Evolutionary conservation across 352 stramenopile genomes (phyloP).

Genomic region (Pythium biforme): DNA sequence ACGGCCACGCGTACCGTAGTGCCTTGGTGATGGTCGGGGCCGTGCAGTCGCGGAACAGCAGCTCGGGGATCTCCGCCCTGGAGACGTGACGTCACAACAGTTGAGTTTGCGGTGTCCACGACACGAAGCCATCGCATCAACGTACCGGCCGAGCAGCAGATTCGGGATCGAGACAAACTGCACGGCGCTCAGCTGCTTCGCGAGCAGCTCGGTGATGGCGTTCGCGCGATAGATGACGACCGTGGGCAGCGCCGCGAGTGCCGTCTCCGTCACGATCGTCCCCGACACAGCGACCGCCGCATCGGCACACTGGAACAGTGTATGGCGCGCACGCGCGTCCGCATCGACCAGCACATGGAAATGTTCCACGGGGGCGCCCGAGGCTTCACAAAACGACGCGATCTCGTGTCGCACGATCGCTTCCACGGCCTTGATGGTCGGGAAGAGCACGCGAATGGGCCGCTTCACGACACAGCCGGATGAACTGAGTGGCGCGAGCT

Average conservation of each 20-base stretch:
- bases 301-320: constrained; percentile 39
- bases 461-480: constrained; percentile 7
- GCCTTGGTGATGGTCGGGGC: constrained; percentile 35
- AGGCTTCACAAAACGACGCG: constrained; percentile 2
- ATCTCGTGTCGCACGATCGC: constrained; percentile 23
- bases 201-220: constrained; percentile 53
- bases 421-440: constrained; percentile 46
- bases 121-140: not conserved
- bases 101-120: no score
- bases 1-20: constrained; percentile 26
- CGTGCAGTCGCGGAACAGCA: constrained; percentile 65
- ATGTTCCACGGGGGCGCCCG: not conserved
- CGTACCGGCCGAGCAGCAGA: constrained; percentile 54
- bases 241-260: constrained; percentile 50
- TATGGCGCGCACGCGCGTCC: not conserved
- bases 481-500: constrained; percentile 12
- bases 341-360: constrained; percentile 13
- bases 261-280: constrained; percentile 68
- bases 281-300: constrained; percentile 63
- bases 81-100: no score
- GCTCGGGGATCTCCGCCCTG: constrained; percentile 55
- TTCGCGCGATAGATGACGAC: constrained; percentile 77
- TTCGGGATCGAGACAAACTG: constrained; percentile 77
- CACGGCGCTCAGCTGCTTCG: constrained; percentile 50
- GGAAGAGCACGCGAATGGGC: constrained; percentile 60